phyloP scores from a whole-genome alignment of 2,329 filamentous ascomycete genomes.

The Cladosporium oxysporum region DNA sequence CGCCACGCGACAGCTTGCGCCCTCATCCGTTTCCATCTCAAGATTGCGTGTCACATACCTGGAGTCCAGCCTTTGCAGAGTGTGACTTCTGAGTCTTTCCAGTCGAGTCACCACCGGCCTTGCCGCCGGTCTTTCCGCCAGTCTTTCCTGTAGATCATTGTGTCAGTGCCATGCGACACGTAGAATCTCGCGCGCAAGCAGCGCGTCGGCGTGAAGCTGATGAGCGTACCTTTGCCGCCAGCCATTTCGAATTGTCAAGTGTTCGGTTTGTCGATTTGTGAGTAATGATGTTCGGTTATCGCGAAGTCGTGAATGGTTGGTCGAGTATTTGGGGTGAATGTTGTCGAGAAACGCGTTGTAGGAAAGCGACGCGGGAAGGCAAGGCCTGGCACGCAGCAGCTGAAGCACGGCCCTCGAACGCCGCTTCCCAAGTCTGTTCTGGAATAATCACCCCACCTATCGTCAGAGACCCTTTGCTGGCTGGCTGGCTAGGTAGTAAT shows the following conservation, averaged over 20 bases:
- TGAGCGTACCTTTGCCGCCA: slow-evolving; percentile 84
- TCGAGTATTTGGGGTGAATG: slow-evolving; percentile 2
- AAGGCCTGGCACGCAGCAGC: background rate
- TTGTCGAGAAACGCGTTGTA: slow-evolving; percentile 4
- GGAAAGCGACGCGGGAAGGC: slow-evolving; percentile 4
- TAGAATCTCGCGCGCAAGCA: slow-evolving; percentile 25
- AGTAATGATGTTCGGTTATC: background rate
- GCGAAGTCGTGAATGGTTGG: background rate
- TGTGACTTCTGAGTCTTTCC: slow-evolving; percentile 92
- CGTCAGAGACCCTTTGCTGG: background rate
- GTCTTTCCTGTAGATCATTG: slow-evolving; percentile 48
- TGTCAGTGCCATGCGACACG: slow-evolving; percentile 34
- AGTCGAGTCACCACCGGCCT: slow-evolving; percentile 66
- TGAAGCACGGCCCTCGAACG: background rate
- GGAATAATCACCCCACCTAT: background rate
- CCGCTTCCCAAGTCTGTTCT: slow-evolving; percentile 1
- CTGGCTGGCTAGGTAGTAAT: background rate
- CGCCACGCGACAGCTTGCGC: background rate
- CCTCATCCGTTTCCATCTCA: background rate
- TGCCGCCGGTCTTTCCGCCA: slow-evolving; percentile 88
- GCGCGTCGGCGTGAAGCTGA: slow-evolving; percentile 51
- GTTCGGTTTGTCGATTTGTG: slow-evolving; percentile 18
- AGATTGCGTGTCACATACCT: slow-evolving; percentile 64
- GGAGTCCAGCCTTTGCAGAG: slow-evolving; percentile 90
- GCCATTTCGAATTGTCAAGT: slow-evolving; percentile 54